phyloP scores from a whole-genome alignment of 306 rosid genomes.

The Calophaca sinica region DNA sequence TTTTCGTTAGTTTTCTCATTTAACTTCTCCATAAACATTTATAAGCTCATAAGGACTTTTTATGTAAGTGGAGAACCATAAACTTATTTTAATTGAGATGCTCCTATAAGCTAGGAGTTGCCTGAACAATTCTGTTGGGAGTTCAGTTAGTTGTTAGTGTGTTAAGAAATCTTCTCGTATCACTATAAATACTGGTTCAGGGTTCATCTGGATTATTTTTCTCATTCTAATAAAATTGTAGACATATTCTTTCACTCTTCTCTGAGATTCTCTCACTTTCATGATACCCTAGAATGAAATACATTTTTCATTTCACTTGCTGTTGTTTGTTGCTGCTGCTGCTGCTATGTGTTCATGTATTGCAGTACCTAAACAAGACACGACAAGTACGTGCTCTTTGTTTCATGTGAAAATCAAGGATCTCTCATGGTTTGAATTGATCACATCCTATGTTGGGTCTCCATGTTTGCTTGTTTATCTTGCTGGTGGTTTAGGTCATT shows the following conservation, averaged over 20 bases:
- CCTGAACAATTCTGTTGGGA: not conserved
- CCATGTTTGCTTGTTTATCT: not conserved
- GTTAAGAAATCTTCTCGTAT: conserved; percentile 4
- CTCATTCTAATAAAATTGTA: not conserved
- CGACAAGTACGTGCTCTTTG: not conserved
- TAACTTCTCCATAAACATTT: not conserved
- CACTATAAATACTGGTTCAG: not conserved
- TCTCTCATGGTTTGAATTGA: conserved; percentile 14
- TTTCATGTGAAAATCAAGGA: conserved; percentile 10
- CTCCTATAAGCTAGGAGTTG: not conserved
- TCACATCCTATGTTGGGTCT: not conserved
- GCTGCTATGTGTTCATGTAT: conserved; percentile 4
- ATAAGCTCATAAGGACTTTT: too few relatives aligned
- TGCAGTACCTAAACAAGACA: conserved; percentile 1
- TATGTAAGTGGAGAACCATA: not conserved
- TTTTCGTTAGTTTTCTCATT: too few relatives aligned
- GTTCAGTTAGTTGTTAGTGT: conserved; percentile 6
- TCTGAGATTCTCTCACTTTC: not conserved
- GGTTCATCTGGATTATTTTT: not conserved
- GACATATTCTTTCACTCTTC: conserved; percentile 4
- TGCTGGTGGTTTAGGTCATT: conserved; percentile 11
- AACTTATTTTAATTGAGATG: too few relatives aligned
- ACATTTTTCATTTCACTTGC: not conserved
- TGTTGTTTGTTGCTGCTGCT: conserved; percentile 1
- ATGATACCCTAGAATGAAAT: not conserved